phyloP scores from a whole-genome alignment of 2,329 filamentous ascomycete species.

The Talaromyces sp. region DNA sequence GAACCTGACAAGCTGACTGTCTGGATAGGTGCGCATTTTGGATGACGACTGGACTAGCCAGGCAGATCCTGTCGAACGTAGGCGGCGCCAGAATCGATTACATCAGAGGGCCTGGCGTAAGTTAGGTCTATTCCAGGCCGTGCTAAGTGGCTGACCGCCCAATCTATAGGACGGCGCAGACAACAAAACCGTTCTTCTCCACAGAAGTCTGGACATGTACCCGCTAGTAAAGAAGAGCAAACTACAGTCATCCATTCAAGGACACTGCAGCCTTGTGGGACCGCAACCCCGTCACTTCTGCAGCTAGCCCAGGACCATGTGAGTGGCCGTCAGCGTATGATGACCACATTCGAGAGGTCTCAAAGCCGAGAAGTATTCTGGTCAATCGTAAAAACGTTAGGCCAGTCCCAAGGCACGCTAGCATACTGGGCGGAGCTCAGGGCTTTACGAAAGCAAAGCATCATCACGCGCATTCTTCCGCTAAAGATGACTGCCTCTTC shows the following conservation, averaged over 20 bases:
- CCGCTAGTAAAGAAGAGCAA: neutral
- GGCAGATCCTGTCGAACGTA: conserved; percentile 15
- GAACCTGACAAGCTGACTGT: neutral
- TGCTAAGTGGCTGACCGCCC: neutral
- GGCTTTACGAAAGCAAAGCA: neutral
- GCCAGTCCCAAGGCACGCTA: neutral
- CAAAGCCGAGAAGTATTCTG: conserved; percentile 4
- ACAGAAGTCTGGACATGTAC: neutral
- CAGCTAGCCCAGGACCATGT: conserved; percentile 1
- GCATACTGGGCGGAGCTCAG: conserved; percentile 6
- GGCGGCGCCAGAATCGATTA: conserved; percentile 18
- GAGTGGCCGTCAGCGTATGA: conserved; percentile 8
- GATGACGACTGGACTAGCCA: conserved; percentile 15
- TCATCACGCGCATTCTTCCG: neutral
- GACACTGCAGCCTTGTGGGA: neutral
- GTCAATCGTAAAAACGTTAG: conserved; percentile 1
- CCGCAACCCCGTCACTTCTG: neutral
- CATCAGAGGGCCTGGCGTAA: conserved; percentile 19
- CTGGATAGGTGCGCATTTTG: conserved; percentile 1
- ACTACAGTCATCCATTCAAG: neutral
- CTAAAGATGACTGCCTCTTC: neutral
- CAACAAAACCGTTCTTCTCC: neutral
- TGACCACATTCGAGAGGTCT: conserved; percentile 3
- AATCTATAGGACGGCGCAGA: conserved; percentile 1
- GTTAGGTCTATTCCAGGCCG: neutral